Conservation (phyloP, 768 basidiomycete genomes). For the Lactarius tabidus region DNA sequence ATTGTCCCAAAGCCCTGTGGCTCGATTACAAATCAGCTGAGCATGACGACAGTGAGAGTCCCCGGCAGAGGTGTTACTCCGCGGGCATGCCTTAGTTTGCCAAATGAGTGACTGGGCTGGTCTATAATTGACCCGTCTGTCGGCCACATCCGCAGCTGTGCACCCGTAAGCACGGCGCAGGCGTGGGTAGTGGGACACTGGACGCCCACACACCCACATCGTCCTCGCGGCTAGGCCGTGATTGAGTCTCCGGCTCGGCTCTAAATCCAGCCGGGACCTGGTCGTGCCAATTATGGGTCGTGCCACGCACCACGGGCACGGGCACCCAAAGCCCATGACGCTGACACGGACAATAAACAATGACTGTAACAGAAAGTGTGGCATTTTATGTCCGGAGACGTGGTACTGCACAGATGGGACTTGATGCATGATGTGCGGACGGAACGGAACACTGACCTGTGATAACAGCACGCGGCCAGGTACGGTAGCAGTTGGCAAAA, state of each 20-base stretch:
- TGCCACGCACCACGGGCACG: neutral
- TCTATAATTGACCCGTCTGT: neutral
- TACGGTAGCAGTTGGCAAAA: neutral
- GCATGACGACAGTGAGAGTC: neutral
- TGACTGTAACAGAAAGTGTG: neutral
- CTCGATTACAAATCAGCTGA: neutral
- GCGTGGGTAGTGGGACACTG: neutral
- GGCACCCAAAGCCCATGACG: too few species aligned
- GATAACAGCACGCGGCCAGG: neutral
- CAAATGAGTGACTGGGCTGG: neutral
- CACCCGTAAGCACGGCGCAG: neutral
- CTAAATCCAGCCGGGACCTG: neutral
- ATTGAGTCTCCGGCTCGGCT: neutral
- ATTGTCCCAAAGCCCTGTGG: neutral
- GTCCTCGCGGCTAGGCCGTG: neutral
- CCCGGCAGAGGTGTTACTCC: neutral
- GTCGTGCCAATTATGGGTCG: neutral
- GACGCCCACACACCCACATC: neutral
- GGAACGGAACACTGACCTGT: neutral
- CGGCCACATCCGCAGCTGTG: neutral
- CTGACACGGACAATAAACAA: neutral
- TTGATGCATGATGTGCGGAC: neutral
- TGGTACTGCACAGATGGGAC: neutral
- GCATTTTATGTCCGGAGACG: too few species aligned
- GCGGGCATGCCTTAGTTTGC: neutral